A percentile compares a stretch with the other conserved stretches of the same genome.
Conservation (phyloP, 306 rosid genomes). For the Fragaria ananassa region DNA sequence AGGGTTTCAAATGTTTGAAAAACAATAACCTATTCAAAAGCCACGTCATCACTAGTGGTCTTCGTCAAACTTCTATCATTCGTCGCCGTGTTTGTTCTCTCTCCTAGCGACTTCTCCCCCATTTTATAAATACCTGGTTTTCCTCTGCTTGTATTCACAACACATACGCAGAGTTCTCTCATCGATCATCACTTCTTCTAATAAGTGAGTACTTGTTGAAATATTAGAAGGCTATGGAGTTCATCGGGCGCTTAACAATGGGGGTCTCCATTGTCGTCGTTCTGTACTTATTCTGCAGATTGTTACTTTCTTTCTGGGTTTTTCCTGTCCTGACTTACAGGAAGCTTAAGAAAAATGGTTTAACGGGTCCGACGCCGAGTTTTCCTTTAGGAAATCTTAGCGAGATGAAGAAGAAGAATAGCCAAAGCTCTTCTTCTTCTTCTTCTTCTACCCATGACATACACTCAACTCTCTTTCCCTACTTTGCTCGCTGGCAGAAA, state of each 20-base stretch:
- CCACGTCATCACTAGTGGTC: not conserved
- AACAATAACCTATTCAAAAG: not conserved
- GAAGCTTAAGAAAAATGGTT: constrained; percentile 62
- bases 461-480: constrained; percentile 63
- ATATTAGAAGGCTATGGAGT: not conserved
- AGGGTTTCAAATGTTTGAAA: not conserved
- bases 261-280: constrained; percentile 12
- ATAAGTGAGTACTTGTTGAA: not conserved
- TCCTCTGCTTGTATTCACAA: not conserved
- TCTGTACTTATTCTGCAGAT: constrained; percentile 21
- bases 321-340: constrained; percentile 36
- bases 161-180: not conserved
- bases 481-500: constrained; percentile 67
- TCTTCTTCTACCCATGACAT: constrained; percentile 48
- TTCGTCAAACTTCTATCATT: not conserved
- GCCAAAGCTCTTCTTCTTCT: not conserved
- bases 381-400: constrained; percentile 75
- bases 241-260: not conserved
- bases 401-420: constrained; percentile 52
- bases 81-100: not conserved
- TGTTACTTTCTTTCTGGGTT: constrained; percentile 57
- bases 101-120: not conserved
- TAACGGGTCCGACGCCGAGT: constrained; percentile 66
- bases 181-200: not conserved
- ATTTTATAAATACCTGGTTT: not conserved